Evolutionary conservation across 2,329 filamentous ascomycete genomes (phyloP).

Genomic region (Stachybotrys chlorohalonatus): DNA sequence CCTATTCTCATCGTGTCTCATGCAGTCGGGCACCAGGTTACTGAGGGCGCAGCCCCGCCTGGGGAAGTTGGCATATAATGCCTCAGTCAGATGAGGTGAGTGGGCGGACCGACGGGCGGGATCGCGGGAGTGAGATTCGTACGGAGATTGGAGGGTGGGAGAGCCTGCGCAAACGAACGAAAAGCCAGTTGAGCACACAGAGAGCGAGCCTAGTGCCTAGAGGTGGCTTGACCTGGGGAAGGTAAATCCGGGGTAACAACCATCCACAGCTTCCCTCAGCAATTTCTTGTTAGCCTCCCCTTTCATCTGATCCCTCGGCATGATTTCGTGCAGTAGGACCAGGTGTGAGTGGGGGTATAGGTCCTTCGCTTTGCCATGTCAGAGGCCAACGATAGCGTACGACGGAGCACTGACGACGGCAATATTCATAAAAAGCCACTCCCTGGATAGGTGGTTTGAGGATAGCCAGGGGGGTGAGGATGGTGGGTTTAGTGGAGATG

Average conservation of each 20-base stretch:
- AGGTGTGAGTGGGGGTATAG: not conserved
- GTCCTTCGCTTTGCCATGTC: not conserved
- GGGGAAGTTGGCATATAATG: not conserved
- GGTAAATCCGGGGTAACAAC: slow-evolving; percentile 1
- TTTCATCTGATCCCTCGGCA: not conserved
- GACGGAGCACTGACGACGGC: not conserved
- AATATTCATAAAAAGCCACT: not conserved
- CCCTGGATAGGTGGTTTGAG: not conserved
- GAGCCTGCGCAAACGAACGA: not conserved
- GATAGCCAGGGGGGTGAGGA: not conserved
- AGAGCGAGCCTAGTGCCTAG: not conserved
- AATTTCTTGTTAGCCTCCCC: too few relatives aligned
- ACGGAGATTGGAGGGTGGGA: not conserved
- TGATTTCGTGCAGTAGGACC: not conserved
- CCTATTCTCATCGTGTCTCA: not conserved
- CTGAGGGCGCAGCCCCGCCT: not conserved
- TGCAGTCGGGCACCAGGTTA: not conserved
- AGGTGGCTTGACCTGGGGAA: not conserved
- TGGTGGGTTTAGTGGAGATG: not conserved
- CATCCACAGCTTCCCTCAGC: not conserved
- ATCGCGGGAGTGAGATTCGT: not conserved
- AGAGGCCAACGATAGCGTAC: not conserved
- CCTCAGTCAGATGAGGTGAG: not conserved
- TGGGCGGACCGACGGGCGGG: slow-evolving; percentile 1
- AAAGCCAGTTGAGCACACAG: not conserved